These are phyloP conservation scores for Cadophora luteo-olivacea DNA, from an alignment of 2,329 filamentous ascomycete genomes.

Conservation along the genomic window DNA sequence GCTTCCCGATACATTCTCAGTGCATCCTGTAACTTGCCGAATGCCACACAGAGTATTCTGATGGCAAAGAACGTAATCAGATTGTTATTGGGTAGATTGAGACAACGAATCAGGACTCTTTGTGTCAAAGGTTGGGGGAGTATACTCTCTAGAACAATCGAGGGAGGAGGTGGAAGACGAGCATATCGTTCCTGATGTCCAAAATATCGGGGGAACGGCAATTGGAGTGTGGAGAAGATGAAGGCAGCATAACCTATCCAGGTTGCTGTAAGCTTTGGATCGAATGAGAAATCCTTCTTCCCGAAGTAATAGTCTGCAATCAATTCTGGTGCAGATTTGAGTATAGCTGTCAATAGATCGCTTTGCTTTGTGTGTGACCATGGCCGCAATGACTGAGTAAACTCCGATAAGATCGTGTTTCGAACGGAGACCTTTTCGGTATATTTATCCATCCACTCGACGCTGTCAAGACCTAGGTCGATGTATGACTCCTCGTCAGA, in stretches of 20 bases:
- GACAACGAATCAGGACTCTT: constrained; percentile 78
- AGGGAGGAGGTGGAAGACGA: constrained; percentile 76
- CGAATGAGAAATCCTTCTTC: constrained; percentile 82
- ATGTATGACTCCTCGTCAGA: constrained; percentile 56
- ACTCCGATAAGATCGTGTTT: constrained; percentile 80
- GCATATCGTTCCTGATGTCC: constrained; percentile 70
- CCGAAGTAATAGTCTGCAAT: constrained; percentile 86
- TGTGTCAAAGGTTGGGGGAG: constrained; percentile 83
- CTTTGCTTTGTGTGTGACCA: constrained; percentile 83
- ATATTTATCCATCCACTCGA: constrained; percentile 74
- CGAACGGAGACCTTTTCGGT: constrained; percentile 72
- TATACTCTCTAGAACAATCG: constrained; percentile 83
- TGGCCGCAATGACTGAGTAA: constrained; percentile 80
- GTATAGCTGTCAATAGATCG: constrained; percentile 81
- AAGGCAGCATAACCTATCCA: constrained; percentile 96
- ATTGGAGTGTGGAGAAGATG: constrained; percentile 78
- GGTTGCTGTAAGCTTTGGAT: constrained; percentile 89
- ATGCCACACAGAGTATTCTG: constrained; percentile 77
- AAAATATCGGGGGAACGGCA: constrained; percentile 75
- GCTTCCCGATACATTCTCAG: constrained; percentile 50
- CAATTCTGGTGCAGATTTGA: constrained; percentile 82
- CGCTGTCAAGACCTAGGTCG: constrained; percentile 71
- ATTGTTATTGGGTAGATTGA: constrained; percentile 79
- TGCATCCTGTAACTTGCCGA: constrained; percentile 73
- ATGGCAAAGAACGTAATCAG: constrained; percentile 86